Percentiles rank a stretch among this genome's conserved stretches.
phyloP scores from a whole-genome alignment of 495 filamentous ascomycete species.

The Pseudomonodictys pantanalensis region DNA sequence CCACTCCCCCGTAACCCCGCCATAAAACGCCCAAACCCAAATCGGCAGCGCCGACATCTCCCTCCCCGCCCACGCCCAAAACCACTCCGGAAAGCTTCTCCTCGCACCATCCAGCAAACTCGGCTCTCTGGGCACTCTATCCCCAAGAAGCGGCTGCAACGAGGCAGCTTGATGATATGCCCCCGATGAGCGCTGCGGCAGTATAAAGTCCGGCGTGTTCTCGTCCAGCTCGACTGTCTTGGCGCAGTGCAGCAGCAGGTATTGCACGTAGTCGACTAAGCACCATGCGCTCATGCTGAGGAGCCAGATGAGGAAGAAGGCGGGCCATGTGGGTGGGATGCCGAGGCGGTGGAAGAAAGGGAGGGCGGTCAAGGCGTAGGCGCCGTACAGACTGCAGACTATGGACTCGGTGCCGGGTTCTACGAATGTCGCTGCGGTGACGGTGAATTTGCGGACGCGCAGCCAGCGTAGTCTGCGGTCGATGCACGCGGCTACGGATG shows the following conservation, averaged over 20 bases:
- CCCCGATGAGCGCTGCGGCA: slow-evolving; percentile 38
- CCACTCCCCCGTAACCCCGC: slow-evolving; percentile 83
- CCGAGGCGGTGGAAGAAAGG: slow-evolving; percentile 57
- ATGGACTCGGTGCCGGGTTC: slow-evolving; percentile 93
- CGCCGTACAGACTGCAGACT: slow-evolving; percentile 73
- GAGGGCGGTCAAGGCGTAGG: slow-evolving; percentile 73
- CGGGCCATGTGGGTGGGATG: slow-evolving; percentile 64
- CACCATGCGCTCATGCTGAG: slow-evolving; percentile 69
- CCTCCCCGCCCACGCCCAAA: slow-evolving; percentile 78
- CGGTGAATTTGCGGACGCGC: slow-evolving; percentile 91
- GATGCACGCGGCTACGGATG: slow-evolving; percentile 76
- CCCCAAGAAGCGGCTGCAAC: slow-evolving; percentile 14
- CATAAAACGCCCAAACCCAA: slow-evolving; percentile 80
- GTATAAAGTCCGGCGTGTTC: slow-evolving; percentile 70
- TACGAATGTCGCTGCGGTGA: slow-evolving; percentile 82
- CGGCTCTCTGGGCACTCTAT: slow-evolving; percentile 7
- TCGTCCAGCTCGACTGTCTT: slow-evolving; percentile 67
- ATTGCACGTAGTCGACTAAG: slow-evolving; percentile 68
- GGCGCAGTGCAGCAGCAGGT: slow-evolving; percentile 67
- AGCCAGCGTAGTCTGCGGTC: slow-evolving; percentile 87
- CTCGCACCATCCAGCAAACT: slow-evolving; percentile 18
- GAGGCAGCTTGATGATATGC: background rate
- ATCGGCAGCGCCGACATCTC: slow-evolving; percentile 81
- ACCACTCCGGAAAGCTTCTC: slow-evolving; percentile 63
- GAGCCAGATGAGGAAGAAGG: slow-evolving; percentile 64